Evolutionary conservation across 306 rosid species (phyloP).

Genomic region (Quillaja saponaria): DNA sequence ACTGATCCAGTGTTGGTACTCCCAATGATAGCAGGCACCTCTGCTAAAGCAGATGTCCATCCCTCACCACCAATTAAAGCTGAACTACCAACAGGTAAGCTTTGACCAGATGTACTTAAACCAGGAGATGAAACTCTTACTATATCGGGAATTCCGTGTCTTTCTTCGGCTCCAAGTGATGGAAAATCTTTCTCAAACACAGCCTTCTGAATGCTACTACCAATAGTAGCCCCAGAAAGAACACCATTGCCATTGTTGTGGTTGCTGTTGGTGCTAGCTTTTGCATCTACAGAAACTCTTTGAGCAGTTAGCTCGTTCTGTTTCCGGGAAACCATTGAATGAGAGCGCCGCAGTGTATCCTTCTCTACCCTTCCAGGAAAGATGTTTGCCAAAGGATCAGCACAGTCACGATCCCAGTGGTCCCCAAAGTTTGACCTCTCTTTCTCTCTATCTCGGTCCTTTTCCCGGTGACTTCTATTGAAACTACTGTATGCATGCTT

Average conservation of each 20-base stretch:
- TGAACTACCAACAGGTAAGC: slow-evolving; percentile 72
- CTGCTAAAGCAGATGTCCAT: slow-evolving; percentile 94
- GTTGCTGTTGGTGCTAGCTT: slow-evolving; percentile 48
- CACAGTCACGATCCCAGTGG: slow-evolving; percentile 72
- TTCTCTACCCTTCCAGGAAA: slow-evolving; percentile 70
- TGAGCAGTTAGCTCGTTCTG: slow-evolving; percentile 55
- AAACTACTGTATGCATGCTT: slow-evolving; percentile 97
- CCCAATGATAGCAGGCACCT: slow-evolving; percentile 73
- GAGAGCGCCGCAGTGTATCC: slow-evolving; percentile 76
- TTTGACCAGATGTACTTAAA: slow-evolving; percentile 74
- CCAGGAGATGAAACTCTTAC: slow-evolving; percentile 86
- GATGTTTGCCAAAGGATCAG: slow-evolving; percentile 68
- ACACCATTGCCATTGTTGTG: slow-evolving; percentile 56
- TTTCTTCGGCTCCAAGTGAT: slow-evolving; percentile 89
- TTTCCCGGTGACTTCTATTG: slow-evolving; percentile 88
- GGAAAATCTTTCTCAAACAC: slow-evolving; percentile 97
- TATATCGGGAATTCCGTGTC: slow-evolving; percentile 64
- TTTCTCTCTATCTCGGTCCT: slow-evolving; percentile 94
- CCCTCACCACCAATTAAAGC: slow-evolving; percentile 93
- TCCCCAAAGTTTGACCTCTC: slow-evolving; percentile 69
- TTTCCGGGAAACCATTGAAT: slow-evolving; percentile 82
- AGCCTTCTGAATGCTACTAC: slow-evolving; percentile 65
- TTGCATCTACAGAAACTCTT: slow-evolving; percentile 55
- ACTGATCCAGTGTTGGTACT: slow-evolving; percentile 60
- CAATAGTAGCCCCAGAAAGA: slow-evolving; percentile 55